Evolutionary conservation across 495 filamentous ascomycete species (phyloP), one percentile per base, ranked within the genome.

Genomic region (Aspergillus panamensis): DNA sequence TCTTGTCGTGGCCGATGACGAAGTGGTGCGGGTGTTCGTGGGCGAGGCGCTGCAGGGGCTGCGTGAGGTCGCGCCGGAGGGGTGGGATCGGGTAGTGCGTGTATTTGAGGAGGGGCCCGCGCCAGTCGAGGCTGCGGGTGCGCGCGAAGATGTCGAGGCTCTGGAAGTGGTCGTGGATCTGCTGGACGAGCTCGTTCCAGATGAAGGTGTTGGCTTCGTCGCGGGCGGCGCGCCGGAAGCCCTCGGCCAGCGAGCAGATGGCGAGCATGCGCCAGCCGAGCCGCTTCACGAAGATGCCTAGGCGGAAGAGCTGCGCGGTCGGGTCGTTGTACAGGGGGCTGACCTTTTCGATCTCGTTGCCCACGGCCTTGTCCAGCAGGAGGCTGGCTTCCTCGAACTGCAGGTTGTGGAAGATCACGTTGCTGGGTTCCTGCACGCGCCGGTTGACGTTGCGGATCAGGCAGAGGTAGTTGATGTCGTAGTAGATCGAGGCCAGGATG

Each of bases 141-240:
- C 65, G 62, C 5, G 67, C 69, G 55, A 71, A 75, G 1, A 69
- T 20, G 20, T 72, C 63, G 19, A 77, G 50, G 53, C 74, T 76
- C 10, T 52, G 31, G 0, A 8, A 6, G 13, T 76, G 66, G 1
- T 51, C 31, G 0, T 29, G 19, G 20, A 76, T 65, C 2, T 54
- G 21, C 3, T 49, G n/a, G 8, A 60, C 16, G 8, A 76, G 16
- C 5, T 19, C 12, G 6, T 61, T 32, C 72, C 67, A 75, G 1
- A 58, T n/a, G 30, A 17, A 21, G 17, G 12, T 3, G 21, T 48
- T 17, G 17, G 42, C 48, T 14, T 59, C 25, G 4, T 49, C 32
- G 16, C 33, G 3, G 40, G 45, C 56, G 0, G 67, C 62, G 6
- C 51, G 37, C 16, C 69, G 67, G 60, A 78, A 78, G 5, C 60